Evolutionary conservation across 768 basidiomycete species (phyloP), one percentile per base, ranked within the genome.

Genomic region (Dacryopinax primogenitus): DNA sequence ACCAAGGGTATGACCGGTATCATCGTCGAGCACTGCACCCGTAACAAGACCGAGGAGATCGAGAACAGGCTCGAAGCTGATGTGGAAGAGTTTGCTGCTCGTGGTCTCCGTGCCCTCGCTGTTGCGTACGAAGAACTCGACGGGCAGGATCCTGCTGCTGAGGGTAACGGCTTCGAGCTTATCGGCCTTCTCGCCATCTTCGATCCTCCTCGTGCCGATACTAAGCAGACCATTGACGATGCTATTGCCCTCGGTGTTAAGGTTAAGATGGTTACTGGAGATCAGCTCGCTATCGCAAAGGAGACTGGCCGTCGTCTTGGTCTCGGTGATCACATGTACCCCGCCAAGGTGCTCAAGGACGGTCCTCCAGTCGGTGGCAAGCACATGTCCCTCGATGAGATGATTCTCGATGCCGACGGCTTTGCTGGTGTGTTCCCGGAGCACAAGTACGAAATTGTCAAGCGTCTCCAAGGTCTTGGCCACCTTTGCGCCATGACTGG

Each of bases 211-310:
- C 92, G 95, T 77, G 88, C 89, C 0, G 95, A 98, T 74, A 98
- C 95, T 77, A 96, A 98, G 81, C 90, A 96, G 79, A 98, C 95
- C 21, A 97, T 98, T 73, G 94, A 97, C 72, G 93, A 98, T 75
- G 94, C 95, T 63, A 80, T 92, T 66, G 86, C 87, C 65, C 91
- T 97, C 74, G 95, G 95, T 76, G 93, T 98, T 71, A 88, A 87
- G 75, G 94, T 98, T 76, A 98, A 98, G 87, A 98, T 98, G 95
- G 95, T 97, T 67, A 98, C 95, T n/a, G 95, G 95, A 81, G 95
- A 98, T 76, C 95, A 98, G 80, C 91, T 98, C 74, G 95, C 95
- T 69, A 98, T 98, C 71, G 95, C 95, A 36, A 98, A 98, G 84
- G 95, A 98, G 77, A 97, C 95, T 67, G 95, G 95, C 67, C 90